These are phyloP conservation scores for Piper betle DNA, from an alignment of 164 flowering plant species.

Conservation along the genomic window DNA sequence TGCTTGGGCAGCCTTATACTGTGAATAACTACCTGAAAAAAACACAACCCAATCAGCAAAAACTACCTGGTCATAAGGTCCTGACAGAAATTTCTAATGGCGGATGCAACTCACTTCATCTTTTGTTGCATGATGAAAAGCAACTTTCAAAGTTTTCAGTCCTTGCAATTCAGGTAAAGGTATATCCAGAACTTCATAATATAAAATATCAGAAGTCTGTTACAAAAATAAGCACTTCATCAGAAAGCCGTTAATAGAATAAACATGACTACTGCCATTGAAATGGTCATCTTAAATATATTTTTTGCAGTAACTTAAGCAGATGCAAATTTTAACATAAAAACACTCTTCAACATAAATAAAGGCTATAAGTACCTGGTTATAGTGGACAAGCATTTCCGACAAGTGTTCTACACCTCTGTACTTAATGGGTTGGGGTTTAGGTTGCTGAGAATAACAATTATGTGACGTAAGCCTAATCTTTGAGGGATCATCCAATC, in stretches of 20 bases:
- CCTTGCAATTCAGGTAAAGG: constrained; percentile 92
- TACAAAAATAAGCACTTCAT: constrained; percentile 2
- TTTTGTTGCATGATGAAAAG: constrained; percentile 73
- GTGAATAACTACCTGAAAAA: constrained; percentile 63
- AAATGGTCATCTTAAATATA: neutral
- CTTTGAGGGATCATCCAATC: constrained; percentile 86
- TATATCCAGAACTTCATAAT: constrained; percentile 90
- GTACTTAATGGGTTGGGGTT: constrained; percentile 84
- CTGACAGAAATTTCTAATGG: neutral
- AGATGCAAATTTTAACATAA: neutral
- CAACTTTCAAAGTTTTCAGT: constrained; percentile 77
- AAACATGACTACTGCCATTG: neutral
- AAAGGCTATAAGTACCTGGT: constrained; percentile 44
- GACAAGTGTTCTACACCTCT: constrained; percentile 76
- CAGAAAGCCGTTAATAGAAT: neutral
- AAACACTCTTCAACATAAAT: neutral
- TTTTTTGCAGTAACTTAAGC: too few relatives aligned
- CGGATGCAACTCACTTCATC: constrained; percentile 50
- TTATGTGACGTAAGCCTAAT: constrained; percentile 88
- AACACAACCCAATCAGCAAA: neutral
- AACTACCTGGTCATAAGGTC: neutral
- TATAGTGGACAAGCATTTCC: constrained; percentile 86
- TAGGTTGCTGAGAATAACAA: constrained; percentile 94
- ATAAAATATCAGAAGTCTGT: constrained; percentile 81
- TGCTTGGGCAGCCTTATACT: constrained; percentile 81